Conservation (phyloP, 352 stramenopile species). For the Phytopythium sindhum region DNA sequence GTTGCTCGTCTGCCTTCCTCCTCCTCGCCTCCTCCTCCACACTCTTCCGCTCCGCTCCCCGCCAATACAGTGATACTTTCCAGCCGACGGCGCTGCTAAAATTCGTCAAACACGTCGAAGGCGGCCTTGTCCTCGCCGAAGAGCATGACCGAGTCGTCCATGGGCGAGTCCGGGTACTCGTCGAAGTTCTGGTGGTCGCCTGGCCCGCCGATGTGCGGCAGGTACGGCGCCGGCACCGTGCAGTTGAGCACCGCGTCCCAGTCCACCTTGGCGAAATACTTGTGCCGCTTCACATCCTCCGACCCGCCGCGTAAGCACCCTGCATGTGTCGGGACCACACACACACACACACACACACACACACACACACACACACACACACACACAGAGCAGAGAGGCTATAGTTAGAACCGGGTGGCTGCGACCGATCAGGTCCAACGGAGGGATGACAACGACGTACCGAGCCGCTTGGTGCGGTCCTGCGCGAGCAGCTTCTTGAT, state of each 20-base stretch:
- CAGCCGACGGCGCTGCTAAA: constrained; percentile 32
- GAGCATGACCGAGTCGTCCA: constrained; percentile 81
- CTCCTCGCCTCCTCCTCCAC: not conserved
- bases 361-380: constrained; percentile 5
- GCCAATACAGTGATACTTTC: constrained; percentile 2
- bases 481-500: constrained; percentile 91
- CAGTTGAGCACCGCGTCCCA: constrained; percentile 79
- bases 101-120: constrained; percentile 86
- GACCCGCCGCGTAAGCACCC: constrained; percentile 89
- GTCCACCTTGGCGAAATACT: constrained; percentile 89
- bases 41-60: not conserved
- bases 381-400: too few species aligned
- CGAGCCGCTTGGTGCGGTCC: constrained; percentile 87
- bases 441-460: constrained; percentile 27
- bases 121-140: constrained; percentile 80
- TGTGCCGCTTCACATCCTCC: constrained; percentile 91
- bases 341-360: constrained; percentile 7
- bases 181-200: constrained; percentile 93
- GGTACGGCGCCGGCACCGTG: constrained; percentile 74
- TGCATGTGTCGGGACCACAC: constrained; percentile 16
- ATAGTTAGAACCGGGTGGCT: constrained; percentile 1
- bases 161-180: constrained; percentile 89
- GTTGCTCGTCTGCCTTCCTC: not conserved
- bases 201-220: constrained; percentile 78
- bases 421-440: not conserved